Evolutionary conservation across 148 eudicot species (phyloP), one percentile per base, ranked within the genome.

Genomic region (Camellia japonica): DNA sequence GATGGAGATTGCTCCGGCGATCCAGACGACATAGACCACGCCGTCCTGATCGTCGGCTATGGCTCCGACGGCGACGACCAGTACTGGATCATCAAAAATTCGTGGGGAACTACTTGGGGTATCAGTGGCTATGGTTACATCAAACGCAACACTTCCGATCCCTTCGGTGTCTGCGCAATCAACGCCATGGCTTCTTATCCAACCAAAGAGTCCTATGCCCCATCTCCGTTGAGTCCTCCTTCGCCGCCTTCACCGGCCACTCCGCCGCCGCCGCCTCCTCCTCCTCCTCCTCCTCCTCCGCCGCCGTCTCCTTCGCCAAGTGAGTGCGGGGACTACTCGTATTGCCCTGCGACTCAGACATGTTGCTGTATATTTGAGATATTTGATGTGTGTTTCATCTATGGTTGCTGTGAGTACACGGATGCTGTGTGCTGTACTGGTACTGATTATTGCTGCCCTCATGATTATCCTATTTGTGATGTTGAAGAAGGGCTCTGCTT

Each of bases 51-150:
- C 3, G 97, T 91, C 16, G 94, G 97, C 10, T 89, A 89, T 52
- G 89, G 87, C 44, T 83, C 89, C 3, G 87, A 89, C 74, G 83
- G 78, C 4, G 78, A 68, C 65, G 89, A 80, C 23, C 90, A 93
- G 70, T 93, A 93, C 71, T 91, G 97, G 97, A 93, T 93, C 11
- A 83, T 93, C 46, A 93, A 93, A 76, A 93, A 89, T 81, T 90
- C 94, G 15, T 93, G 97, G 94, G 97, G 94, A 2, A 88, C 88
- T 9, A 67, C 55, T 18, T 93, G 97, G 97, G 97, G 97, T 5
- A 77, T 88, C n/a, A 80, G 86, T 9, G 97, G 97, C 47, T 93
- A 93, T 79, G 75, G 76, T 7, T 87, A 89, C 74, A 88, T 93
- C 59, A 74, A 55, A 74, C 86, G 94, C 65, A 79, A 86, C 79